Percentiles rank a stretch among this genome's conserved stretches.
These are phyloP conservation scores for Vaccinium vitisidaea DNA, from an alignment of 148 eudicot species.

Conservation along the genomic window DNA sequence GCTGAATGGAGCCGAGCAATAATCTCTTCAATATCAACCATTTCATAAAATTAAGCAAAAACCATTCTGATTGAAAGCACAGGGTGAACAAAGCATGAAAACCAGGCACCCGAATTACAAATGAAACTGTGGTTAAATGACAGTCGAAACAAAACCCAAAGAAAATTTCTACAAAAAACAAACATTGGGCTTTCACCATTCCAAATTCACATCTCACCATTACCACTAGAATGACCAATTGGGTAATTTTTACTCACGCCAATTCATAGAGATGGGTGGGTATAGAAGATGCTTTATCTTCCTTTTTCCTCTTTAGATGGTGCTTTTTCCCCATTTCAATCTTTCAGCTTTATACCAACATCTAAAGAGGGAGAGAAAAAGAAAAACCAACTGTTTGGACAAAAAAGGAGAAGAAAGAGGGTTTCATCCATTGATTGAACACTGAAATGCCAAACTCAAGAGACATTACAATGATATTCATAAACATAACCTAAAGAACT, in stretches of 20 bases:
- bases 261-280: too few species aligned
- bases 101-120: background rate
- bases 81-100: background rate
- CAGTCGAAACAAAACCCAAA: background rate
- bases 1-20: background rate
- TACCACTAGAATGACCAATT: background rate
- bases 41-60: too few species aligned
- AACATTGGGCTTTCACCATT: background rate
- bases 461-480: background rate
- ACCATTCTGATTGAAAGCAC: background rate
- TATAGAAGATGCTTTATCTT: too few species aligned
- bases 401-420: background rate
- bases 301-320: too few species aligned
- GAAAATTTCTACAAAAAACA: background rate
- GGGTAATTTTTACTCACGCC: too few species aligned
- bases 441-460: background rate
- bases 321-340: background rate
- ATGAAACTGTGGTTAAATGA: background rate
- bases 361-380: background rate
- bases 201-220: background rate
- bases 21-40: too few species aligned
- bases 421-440: background rate
- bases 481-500: background rate
- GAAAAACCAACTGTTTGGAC: background rate
- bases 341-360: background rate